Evolutionary conservation across 2,329 filamentous ascomycete genomes (phyloP), one percentile per base, ranked within the genome.

Genomic region (Myriosclerotinia duriaeana): DNA sequence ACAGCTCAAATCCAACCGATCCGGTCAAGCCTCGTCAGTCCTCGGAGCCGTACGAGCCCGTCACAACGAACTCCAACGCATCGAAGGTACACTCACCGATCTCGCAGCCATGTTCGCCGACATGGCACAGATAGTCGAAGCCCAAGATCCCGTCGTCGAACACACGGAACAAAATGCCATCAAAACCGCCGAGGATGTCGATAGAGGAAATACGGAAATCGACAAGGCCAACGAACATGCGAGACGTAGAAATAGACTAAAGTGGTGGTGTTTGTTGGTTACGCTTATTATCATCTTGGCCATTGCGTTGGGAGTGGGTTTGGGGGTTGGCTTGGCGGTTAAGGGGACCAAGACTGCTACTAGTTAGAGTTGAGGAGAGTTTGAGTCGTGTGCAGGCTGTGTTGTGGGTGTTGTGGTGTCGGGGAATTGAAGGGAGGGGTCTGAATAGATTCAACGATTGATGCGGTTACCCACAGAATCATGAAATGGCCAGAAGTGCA

Each of bases 31-130:
- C 53, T 85, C 83, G 61, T 87, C 88, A 20, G 87, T 92, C 9
- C 86, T 94, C 60, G 90, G 90, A 70, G 89, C 89, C 70, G 91
- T 94, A 50, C 89, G 90, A 71, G 90, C 90, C 48, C 90, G 91
- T 66, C 91, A 94, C 82, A 91, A 90, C 76, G 91, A 94, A 79
- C 88, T 94, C 70, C 86, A 91, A 79, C 87, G 86, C 78, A 94
- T 95, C 72, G 90, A 94, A 78, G 83, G 85, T 76, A 92, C 89
- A 7, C 83, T 94, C 70, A 80, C 81, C 46, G 89, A 94, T 77
- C 84, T 94, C 53, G 83, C 86, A 36, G 76, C 83, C 58, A 83
- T 94, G 72, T 93, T 92, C 81, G 82, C 88, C 71, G 87, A 93
- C 74, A 86, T 95, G 69, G 89, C 90, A 67, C 86, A 90, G 72